These are phyloP conservation scores for Solanum ossicruentum DNA, from an alignment of 257 asterid genomes.

Conservation along the genomic window DNA sequence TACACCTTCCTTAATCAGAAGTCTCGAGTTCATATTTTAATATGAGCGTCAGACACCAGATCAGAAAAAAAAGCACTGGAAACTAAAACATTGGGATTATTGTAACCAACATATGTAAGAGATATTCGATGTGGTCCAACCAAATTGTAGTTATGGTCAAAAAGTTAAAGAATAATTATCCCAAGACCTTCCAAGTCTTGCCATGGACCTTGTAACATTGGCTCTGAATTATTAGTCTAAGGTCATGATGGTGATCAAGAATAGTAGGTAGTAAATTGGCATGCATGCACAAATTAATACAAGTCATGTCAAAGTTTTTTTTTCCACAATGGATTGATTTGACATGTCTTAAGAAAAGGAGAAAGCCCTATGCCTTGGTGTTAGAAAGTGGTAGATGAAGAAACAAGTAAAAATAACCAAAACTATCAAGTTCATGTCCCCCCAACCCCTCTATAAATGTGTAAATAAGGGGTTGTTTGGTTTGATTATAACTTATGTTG, in stretches of 20 bases:
- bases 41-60: fast-evolving
- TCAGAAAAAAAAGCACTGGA: too few relatives aligned
- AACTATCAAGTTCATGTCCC: background rate
- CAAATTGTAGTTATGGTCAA: background rate
- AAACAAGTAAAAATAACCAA: background rate
- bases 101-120: background rate
- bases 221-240: background rate
- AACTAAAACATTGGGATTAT: background rate
- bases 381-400: background rate
- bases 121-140: background rate
- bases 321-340: constrained; percentile 6
- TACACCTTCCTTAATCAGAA: too few relatives aligned
- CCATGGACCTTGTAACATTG: background rate
- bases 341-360: constrained; percentile 14
- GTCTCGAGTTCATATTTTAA: fast-evolving
- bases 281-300: background rate
- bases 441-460: background rate
- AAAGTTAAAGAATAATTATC: background rate
- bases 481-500: too few relatives aligned
- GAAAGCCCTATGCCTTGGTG: background rate
- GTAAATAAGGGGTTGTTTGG: background rate
- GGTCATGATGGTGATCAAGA: background rate
- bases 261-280: background rate
- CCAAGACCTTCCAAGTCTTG: background rate
- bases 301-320: constrained; percentile 12